Base-by-base conservation (phyloP, 768 basidiomycete species). In the Agaricus blazei region DNA sequence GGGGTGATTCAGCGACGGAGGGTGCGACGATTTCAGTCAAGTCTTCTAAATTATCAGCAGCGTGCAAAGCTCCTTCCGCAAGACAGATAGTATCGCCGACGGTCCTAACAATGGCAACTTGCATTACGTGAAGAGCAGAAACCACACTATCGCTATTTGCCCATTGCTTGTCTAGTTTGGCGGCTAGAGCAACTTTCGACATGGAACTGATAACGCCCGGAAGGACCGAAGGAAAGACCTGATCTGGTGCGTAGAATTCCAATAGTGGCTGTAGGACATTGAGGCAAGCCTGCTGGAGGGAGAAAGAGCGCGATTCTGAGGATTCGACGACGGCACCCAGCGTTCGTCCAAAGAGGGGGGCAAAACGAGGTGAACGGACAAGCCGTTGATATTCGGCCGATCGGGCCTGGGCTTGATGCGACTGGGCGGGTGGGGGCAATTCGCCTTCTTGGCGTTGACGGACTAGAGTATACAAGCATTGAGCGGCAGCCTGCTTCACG, bases 201-300 rank as follows among this genome's bases (percentile, higher is more conserved):
- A 88, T 87, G 15, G 78, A 68, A 62, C 91, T 94, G 57, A 92
- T 79, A 31, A 88, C 78, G 1, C 95, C 95, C 1, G 95, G 95
- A 28, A 98, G 72, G 27, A 98, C 75, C 11, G 88, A 83, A 8
- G 87, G 86, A 23, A 77, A 53, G 3, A 82, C 59, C 43, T 70
- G 59, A 40, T 78, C 75, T n/a, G 82, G 79, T 58, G 84, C 76
- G 60, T 83, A 81, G 8, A 76, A 64, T 3, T 80, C 73, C 55
- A 94, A 65, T 34, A 93, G 67, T 12, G 81, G 61, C 29, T 69
- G 69, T 4, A 91, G 66, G 23, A 85, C 64, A 24, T 82, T 74
- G 19, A 96, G 74, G 11, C 88, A 87, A 3, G 75, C 57, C 14
- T 73, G 71, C 60, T 93, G 90, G 37, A 95, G 70, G n/a, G 79